Base-by-base conservation (phyloP, 108 stramenopile genomes). In the Craspedostauros australis region DNA sequence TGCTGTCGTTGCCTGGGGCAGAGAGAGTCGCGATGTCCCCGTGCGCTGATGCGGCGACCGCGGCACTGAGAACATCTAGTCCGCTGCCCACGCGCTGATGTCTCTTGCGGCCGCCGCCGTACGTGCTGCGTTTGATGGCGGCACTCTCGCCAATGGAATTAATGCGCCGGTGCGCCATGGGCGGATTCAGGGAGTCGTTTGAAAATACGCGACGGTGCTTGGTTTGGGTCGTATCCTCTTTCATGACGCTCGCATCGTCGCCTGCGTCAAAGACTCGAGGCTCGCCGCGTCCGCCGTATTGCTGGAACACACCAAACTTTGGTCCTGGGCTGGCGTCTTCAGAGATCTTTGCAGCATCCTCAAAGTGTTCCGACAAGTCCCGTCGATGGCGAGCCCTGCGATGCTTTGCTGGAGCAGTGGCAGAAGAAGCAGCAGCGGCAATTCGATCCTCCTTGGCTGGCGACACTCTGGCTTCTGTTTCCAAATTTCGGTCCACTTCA, bases 131-230 rank as follows among this genome's bases (percentile, higher is more conserved):
- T 29, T 65, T 15, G 25, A 75, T 39, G 11, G 65, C n/a, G n/a
- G 62, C 58, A 4, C 63, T 51, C 23, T 78, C 71, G 7, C 86
- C 86, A 42, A 66, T 62, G 0, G 84, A 79, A 41, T 89, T 75
- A 15, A 81, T 68, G 3, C 88, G 58, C 14, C 84, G 79, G 64
- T 89, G 84, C 25, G 79, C 75, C 50, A 68, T 38, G 9, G 78
- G 58, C 3, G 79, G 84, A 53, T 83, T 72, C 5, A 75, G 69
- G 14, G 54, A 37, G 39, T 64, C 75, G 3, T 75, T 81, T 18
- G 87, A 89, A 47, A 62, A 64, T 0, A 26, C 78, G 4, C 87
- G 69, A 18, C 81, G 78, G 39, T 89, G 87, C 38, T 89, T 89
- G 25, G 24, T 7, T 28, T 29, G 49, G 3, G 29, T 2, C 14